Percentiles rank a stretch among this genome's conserved stretches.
Conservation (phyloP, 176 grass and related monocot genomes). For the Aegilops tauschii region DNA sequence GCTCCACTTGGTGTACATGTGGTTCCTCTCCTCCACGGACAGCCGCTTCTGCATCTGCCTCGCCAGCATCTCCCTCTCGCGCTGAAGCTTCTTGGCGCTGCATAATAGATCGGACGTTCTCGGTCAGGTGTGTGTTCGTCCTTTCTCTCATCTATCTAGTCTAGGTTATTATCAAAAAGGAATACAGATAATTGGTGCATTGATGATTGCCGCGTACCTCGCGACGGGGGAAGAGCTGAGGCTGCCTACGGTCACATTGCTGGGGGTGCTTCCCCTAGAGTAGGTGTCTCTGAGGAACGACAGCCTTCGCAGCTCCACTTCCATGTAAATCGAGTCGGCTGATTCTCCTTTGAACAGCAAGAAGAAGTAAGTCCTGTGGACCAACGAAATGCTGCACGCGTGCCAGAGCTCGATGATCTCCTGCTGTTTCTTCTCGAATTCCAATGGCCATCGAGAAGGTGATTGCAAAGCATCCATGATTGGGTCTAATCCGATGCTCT, state of each 20-base stretch:
- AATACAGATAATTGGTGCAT: neutral
- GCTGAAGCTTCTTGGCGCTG: conserved; percentile 68
- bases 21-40: conserved; percentile 56
- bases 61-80: conserved; percentile 78
- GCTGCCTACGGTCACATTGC: conserved; percentile 33
- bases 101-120: neutral
- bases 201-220: conserved; percentile 37
- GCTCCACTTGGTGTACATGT: conserved; percentile 78
- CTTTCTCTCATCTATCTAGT: neutral
- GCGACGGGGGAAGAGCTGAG: conserved; percentile 48
- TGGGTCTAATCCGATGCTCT: conserved; percentile 48
- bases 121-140: neutral
- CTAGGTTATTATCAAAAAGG: neutral
- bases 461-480: conserved; percentile 36
- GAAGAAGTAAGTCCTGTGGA: conserved; percentile 95
- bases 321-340: conserved; percentile 90
- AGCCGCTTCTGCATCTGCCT: conserved; percentile 77
- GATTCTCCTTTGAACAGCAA: conserved; percentile 89
- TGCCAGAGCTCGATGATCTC: conserved; percentile 89
- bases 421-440: conserved; percentile 82
- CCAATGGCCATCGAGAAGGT: conserved; percentile 69
- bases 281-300: conserved; percentile 68
- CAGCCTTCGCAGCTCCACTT: conserved; percentile 82
- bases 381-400: conserved; percentile 71
- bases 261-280: conserved; percentile 44